Conservation (phyloP, 352 stramenopile genomes). For the Pythium aphanidermatum region DNA sequence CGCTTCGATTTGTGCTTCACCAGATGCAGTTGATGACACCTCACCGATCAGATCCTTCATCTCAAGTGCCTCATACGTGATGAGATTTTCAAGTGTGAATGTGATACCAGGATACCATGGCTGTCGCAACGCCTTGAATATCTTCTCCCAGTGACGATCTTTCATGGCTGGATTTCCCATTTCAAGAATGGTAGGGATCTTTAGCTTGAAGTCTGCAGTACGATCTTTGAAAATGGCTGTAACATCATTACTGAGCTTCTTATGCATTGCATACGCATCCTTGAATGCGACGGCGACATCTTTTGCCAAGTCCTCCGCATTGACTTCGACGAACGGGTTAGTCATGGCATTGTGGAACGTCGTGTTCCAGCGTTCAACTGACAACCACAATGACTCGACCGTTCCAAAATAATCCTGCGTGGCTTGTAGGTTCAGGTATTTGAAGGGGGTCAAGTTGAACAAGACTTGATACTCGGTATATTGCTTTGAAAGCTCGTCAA, state of each 20-base stretch:
- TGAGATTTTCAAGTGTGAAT: conserved; percentile 87
- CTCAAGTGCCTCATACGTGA: conserved; percentile 81
- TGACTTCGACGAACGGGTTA: conserved; percentile 80
- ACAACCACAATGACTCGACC: conserved; percentile 81
- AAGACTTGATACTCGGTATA: conserved; percentile 91
- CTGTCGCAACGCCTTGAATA: conserved; percentile 87
- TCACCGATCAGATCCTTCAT: conserved; percentile 87
- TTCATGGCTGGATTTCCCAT: conserved; percentile 90
- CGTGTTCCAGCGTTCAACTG: conserved; percentile 85
- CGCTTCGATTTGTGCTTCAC: conserved; percentile 88
- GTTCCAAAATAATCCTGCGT: conserved; percentile 83
- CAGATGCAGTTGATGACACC: conserved; percentile 79
- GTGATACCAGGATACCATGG: conserved; percentile 86
- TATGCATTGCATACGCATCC: conserved; percentile 86
- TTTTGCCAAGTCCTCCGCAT: conserved; percentile 85
- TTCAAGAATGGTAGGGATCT: conserved; percentile 89
- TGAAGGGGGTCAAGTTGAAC: conserved; percentile 87
- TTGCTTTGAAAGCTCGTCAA: conserved; percentile 88
- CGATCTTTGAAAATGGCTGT: conserved; percentile 84
- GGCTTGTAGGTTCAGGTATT: conserved; percentile 86
- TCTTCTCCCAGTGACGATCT: conserved; percentile 93
- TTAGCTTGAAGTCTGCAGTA: conserved; percentile 86
- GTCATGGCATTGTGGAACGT: conserved; percentile 75
- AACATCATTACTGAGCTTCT: conserved; percentile 90
- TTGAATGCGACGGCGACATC: conserved; percentile 86